Percentiles rank a stretch among this genome's conserved stretches.
These are phyloP conservation scores for Thraustochytrium striatum DNA, from an alignment of 352 stramenopile genomes.

Conservation along the genomic window DNA sequence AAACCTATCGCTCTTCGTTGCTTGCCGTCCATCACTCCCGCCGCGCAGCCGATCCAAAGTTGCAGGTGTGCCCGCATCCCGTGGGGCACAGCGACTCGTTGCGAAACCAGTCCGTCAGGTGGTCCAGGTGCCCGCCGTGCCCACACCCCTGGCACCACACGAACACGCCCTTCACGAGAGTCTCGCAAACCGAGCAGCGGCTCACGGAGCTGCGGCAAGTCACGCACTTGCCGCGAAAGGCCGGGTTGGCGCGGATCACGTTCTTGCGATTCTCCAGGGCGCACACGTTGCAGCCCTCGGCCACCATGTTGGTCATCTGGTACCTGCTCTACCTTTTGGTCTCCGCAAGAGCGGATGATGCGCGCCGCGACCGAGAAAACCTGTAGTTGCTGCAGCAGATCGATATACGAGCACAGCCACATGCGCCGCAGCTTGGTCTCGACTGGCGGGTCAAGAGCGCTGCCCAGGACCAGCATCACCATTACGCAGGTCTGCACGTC, in stretches of 20 bases:
- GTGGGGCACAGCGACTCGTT: constrained; percentile 67
- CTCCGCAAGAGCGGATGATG: constrained; percentile 71
- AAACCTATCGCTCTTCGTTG: too few relatives aligned
- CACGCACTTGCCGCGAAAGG: constrained; percentile 44
- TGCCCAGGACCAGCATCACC: constrained; percentile 67
- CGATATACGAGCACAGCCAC: constrained; percentile 48
- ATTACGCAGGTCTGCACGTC: constrained; percentile 76
- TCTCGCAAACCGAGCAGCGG: constrained; percentile 75
- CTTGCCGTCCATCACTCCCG: background rate
- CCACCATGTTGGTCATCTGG: constrained; percentile 79
- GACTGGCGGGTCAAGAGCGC: constrained; percentile 74
- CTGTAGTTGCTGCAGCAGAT: constrained; percentile 72
- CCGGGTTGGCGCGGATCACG: background rate
- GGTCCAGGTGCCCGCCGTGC: constrained; percentile 75
- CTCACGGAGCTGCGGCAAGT: constrained; percentile 59
- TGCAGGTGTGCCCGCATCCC: constrained; percentile 64
- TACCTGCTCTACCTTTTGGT: constrained; percentile 81
- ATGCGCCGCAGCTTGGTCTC: constrained; percentile 61
- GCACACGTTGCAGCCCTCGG: constrained; percentile 73
- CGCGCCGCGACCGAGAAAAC: constrained; percentile 78
- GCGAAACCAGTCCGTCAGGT: constrained; percentile 72
- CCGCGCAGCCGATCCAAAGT: background rate
- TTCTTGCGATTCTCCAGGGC: constrained; percentile 65
- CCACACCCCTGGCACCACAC: constrained; percentile 84
- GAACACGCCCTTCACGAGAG: constrained; percentile 75